A percentile compares a stretch with the other conserved stretches of the same genome.
These are phyloP conservation scores for Stromatinia cepivora DNA, from an alignment of 2,329 filamentous ascomycete genomes.

Conservation along the genomic window DNA sequence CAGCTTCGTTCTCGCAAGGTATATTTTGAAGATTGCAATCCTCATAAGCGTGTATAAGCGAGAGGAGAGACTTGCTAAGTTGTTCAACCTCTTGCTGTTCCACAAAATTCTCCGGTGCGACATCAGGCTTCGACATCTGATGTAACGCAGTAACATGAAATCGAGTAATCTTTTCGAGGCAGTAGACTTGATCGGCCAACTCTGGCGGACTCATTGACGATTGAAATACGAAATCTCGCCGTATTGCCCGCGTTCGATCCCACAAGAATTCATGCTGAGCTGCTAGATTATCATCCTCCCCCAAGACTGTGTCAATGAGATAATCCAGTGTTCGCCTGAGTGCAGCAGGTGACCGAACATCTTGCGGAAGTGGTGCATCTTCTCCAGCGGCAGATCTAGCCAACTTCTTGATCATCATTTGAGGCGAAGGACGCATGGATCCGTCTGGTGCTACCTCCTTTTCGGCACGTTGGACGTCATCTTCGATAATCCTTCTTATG, in stretches of 20 bases:
- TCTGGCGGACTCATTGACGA: constrained; percentile 57
- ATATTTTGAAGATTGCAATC: constrained; percentile 61
- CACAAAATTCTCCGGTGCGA: constrained; percentile 60
- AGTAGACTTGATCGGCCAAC: constrained; percentile 59
- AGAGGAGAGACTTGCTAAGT: constrained; percentile 63
- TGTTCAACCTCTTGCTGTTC: constrained; percentile 69
- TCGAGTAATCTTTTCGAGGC: constrained; percentile 64
- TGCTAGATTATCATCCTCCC: constrained; percentile 54
- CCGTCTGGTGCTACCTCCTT: constrained; percentile 47
- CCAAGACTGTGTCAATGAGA: constrained; percentile 59
- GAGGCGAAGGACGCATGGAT: constrained; percentile 49
- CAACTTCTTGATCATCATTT: constrained; percentile 65
- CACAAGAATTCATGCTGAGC: constrained; percentile 63
- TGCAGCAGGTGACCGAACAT: constrained; percentile 61
- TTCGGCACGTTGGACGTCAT: constrained; percentile 58
- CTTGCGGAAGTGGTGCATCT: constrained; percentile 66
- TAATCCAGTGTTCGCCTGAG: constrained; percentile 63
- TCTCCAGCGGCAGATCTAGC: constrained; percentile 68
- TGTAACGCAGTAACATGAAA: constrained; percentile 68
- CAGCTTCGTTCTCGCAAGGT: constrained; percentile 60
- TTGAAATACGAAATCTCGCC: constrained; percentile 68
- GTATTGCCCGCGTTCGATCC: constrained; percentile 67
- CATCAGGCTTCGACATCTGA: constrained; percentile 57
- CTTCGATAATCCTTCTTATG: constrained; percentile 61
- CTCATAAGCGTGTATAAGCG: constrained; percentile 65